Conservation (phyloP, 495 filamentous ascomycete species). For the Aspergillus sclerotiicarbonarius region DNA sequence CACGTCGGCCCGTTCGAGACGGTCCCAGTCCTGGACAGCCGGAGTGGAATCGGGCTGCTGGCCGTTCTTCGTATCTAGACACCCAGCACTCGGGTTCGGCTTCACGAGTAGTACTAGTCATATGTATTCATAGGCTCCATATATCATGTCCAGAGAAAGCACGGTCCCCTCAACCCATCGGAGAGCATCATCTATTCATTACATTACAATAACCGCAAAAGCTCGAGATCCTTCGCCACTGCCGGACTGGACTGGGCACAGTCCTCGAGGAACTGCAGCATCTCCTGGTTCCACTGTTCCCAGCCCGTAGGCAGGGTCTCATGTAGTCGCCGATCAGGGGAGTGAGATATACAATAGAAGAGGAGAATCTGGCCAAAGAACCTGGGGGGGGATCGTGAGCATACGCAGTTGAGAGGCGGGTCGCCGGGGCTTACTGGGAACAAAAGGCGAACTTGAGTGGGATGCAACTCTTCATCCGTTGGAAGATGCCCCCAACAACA, state of each 20-base stretch:
- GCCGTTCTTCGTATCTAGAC: too few species aligned
- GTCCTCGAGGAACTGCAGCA: slow-evolving; percentile 44
- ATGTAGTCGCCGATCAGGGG: slow-evolving; percentile 34
- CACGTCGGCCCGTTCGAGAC: too few species aligned
- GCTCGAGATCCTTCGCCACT: slow-evolving; percentile 44
- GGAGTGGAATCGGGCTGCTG: too few species aligned
- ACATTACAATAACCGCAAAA: slow-evolving; percentile 33
- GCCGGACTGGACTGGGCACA: slow-evolving; percentile 43
- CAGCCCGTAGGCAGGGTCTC: slow-evolving; percentile 41
- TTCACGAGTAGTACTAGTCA: too few species aligned
- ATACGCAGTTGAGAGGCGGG: too few species aligned
- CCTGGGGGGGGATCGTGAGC: slow-evolving; percentile 15
- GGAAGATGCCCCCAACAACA: slow-evolving; percentile 41
- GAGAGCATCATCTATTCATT: background rate
- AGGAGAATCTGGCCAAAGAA: slow-evolving; percentile 50
- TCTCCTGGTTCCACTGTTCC: slow-evolving; percentile 48
- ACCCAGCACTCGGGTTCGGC: too few species aligned
- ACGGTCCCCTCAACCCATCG: too few species aligned
- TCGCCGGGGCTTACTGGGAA: slow-evolving; percentile 36
- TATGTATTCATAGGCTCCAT: too few species aligned
- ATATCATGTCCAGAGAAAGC: too few species aligned
- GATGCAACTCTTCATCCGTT: slow-evolving; percentile 48
- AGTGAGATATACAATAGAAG: slow-evolving; percentile 47
- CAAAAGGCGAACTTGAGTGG: slow-evolving; percentile 50
- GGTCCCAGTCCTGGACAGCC: too few species aligned